Evolutionary conservation across 2,329 filamentous ascomycete genomes (phyloP).

Genomic region (Fusarium cyanostomum): DNA sequence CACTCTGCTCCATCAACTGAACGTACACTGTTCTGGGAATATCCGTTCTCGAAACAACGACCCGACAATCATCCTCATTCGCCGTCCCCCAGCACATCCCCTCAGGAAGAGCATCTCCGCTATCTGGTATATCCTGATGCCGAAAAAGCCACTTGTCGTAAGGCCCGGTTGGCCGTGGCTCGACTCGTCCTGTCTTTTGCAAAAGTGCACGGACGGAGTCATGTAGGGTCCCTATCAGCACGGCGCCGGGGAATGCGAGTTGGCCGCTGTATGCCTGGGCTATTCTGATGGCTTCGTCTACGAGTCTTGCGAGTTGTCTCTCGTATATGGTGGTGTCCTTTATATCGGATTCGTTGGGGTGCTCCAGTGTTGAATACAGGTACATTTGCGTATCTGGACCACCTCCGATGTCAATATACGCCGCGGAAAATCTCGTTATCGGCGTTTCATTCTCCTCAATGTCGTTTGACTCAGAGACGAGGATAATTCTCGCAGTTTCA

Average conservation of each 20-base stretch:
- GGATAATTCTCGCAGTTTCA: constrained; percentile 55
- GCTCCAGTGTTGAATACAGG: constrained; percentile 66
- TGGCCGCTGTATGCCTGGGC: constrained; percentile 35
- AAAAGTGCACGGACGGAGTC: constrained; percentile 42
- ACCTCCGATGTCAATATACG: constrained; percentile 68
- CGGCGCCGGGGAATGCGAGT: constrained; percentile 37
- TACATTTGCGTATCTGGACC: constrained; percentile 72
- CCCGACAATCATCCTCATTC: constrained; percentile 59
- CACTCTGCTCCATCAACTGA: background rate
- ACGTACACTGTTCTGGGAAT: constrained; percentile 64
- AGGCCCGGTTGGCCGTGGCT: constrained; percentile 40
- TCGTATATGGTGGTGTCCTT: constrained; percentile 39
- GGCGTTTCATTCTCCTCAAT: background rate
- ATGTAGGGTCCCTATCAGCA: constrained; percentile 52
- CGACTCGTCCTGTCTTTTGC: constrained; percentile 40
- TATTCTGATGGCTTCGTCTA: constrained; percentile 44
- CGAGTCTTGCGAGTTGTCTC: constrained; percentile 46
- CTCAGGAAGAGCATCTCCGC: constrained; percentile 48
- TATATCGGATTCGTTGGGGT: constrained; percentile 18
- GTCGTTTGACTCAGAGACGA: constrained; percentile 40
- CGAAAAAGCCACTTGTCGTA: constrained; percentile 70
- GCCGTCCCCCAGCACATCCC: constrained; percentile 67
- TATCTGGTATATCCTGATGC: constrained; percentile 54
- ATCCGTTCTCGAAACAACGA: constrained; percentile 64
- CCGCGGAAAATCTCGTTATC: constrained; percentile 58